phyloP scores from a whole-genome alignment of 2,329 filamentous ascomycete species.

The Hymenoscyphus repandus region DNA sequence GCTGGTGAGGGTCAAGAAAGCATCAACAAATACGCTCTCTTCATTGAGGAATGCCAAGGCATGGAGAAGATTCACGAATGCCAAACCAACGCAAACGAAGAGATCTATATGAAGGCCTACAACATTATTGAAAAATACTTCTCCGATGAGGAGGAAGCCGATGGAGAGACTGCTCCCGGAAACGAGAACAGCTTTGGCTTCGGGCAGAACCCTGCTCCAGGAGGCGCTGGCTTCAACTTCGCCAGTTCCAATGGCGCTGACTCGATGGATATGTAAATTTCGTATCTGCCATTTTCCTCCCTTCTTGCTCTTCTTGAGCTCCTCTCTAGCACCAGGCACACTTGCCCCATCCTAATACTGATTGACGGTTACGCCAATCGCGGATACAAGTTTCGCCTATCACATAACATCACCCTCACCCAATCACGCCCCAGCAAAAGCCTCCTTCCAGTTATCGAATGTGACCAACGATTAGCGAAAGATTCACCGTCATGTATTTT shows the following conservation, averaged over 20 bases:
- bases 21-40: conserved; percentile 95
- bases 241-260: conserved; percentile 68
- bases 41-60: conserved; percentile 96
- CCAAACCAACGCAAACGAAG: conserved; percentile 99
- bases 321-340: conserved; percentile 14
- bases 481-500: conserved; percentile 35
- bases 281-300: conserved; percentile 11
- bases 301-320: conserved; percentile 13
- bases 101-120: conserved; percentile 99
- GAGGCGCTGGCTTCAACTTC: conserved; percentile 91
- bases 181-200: conserved; percentile 75
- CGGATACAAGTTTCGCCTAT: conserved; percentile 9
- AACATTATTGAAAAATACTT: conserved; percentile 99
- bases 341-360: conserved; percentile 26
- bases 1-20: conserved; percentile 67
- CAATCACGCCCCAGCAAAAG: conserved; percentile 15
- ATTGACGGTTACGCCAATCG: conserved; percentile 19
- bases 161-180: conserved; percentile 59
- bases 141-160: conserved; percentile 89
- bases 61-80: conserved; percentile 99
- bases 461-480: conserved; percentile 33
- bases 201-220: conserved; percentile 60
- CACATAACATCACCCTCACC: conserved; percentile 14
- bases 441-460: conserved; percentile 22
- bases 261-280: conserved; percentile 67